Base-by-base conservation (phyloP, 352 stramenopile genomes). In the Pythium guiyangense region DNA sequence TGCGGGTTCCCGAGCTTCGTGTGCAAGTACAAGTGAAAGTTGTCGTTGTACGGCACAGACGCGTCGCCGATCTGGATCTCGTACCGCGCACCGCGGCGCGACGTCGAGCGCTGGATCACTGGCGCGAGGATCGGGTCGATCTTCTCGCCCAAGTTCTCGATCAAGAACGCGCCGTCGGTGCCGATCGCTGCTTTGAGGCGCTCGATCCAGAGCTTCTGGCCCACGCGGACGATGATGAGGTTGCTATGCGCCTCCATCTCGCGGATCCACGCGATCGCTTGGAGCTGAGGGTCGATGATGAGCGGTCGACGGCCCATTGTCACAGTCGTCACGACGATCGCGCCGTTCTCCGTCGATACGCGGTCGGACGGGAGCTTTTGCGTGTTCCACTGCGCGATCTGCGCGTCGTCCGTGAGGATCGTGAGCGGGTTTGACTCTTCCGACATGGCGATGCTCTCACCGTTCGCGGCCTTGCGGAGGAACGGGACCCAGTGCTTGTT, bases 1-100 rank as follows among this genome's bases (percentile, higher is more conserved):
- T 98, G 93, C 44, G 93, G 93, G 44, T 98, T 98, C 6, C 80
- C 85, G 22, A 98, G 70, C 64, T 98, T 98, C n/a, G 92, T 98
- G 72, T 98, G 92, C 48, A 98, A 55, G 54, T 97, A 98, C 48
- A 98, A 70, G 35, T 87, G 79, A 66, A 98, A 98, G 40, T 96
- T 90, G 54, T 96, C 86, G 54, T 97, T 95, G 66, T 97, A 98
- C 27, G 96, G 89, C 22, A 97, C 89, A 8, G 96, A 96, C 1
- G 90, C 94, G 65, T 98, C 93, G 26, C 93, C 92, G 22, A 98
- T 87, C 66, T 98, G 96, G 59, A 98, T 96, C 63, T 97, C 96
- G 61, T 96, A 92, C 18, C 93, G 94, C 6, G 90, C 86, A 42
- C 93, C 93, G 48, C 92, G 82, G 48, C 96, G 94, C 49, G 96